Evolutionary conservation across 2,329 filamentous ascomycete species (phyloP).

Genomic region (Trichoderma polysporum): DNA sequence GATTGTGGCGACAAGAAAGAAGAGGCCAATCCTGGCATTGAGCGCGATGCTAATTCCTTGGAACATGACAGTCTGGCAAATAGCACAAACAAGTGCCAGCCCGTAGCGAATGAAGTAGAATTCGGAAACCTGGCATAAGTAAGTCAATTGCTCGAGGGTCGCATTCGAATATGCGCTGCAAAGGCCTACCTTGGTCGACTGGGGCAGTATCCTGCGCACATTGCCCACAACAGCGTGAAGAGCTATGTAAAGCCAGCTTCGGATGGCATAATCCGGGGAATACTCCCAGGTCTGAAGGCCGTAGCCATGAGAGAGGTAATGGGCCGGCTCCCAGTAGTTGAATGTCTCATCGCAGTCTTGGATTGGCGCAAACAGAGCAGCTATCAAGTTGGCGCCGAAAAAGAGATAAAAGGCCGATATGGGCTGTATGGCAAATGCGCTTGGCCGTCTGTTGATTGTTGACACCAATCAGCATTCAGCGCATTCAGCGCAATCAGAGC

Average conservation of each 20-base stretch:
- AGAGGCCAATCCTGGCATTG: constrained; percentile 78
- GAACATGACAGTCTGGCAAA: constrained; percentile 81
- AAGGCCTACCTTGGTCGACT: constrained; percentile 54
- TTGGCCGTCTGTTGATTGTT: constrained; percentile 42
- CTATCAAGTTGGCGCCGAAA: constrained; percentile 68
- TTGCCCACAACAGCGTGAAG: constrained; percentile 75
- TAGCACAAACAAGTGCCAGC: constrained; percentile 73
- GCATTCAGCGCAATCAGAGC: neutral
- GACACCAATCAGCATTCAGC: constrained; percentile 11
- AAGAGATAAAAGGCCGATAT: constrained; percentile 81
- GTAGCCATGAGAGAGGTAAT: constrained; percentile 90
- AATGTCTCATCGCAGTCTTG: constrained; percentile 99
- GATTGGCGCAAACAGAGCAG: constrained; percentile 83
- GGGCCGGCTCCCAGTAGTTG: constrained; percentile 98
- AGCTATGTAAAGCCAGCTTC: constrained; percentile 88
- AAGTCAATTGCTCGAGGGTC: neutral
- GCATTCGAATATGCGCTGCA: neutral
- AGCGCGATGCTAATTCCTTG: constrained; percentile 72
- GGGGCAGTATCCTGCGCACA: constrained; percentile 62
- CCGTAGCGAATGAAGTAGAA: constrained; percentile 84
- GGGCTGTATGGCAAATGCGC: constrained; percentile 65
- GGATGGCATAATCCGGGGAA: constrained; percentile 89
- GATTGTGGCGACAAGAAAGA: constrained; percentile 76
- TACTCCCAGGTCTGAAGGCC: constrained; percentile 99
- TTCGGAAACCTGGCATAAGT: constrained; percentile 54